A percentile compares a stretch with the other conserved stretches of the same genome.
These are phyloP conservation scores for Incumbomyces delicatus DNA, from an alignment of 2,329 filamentous ascomycete species.

Conservation along the genomic window DNA sequence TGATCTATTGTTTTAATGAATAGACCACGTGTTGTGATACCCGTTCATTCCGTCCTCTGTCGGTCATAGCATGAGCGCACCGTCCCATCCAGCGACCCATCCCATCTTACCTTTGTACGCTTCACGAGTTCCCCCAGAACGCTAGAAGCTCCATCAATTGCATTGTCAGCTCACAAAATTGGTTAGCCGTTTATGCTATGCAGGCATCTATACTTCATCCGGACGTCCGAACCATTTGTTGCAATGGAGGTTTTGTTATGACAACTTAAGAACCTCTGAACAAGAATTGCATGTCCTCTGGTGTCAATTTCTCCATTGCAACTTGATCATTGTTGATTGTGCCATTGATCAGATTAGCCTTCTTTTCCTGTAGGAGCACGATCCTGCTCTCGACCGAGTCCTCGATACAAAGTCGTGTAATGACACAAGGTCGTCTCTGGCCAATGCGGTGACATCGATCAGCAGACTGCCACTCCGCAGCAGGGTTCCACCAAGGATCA, in stretches of 20 bases:
- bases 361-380: conserved; percentile 95
- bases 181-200: no score
- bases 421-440: conserved; percentile 84
- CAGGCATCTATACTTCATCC: no score
- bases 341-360: conserved; percentile 93
- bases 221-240: no score
- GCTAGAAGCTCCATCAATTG: no score
- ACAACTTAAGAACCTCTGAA: conserved; percentile 57
- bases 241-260: background rate
- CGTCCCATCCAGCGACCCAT: no score
- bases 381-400: conserved; percentile 95
- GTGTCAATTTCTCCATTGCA: conserved; percentile 81
- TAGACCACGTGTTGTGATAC: no score
- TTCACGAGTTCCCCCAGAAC: no score
- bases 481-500: conserved; percentile 99
- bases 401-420: conserved; percentile 90
- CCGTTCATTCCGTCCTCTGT: no score
- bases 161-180: no score
- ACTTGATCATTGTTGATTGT: conserved; percentile 90
- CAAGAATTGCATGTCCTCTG: conserved; percentile 90
- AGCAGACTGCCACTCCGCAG: conserved; percentile 97
- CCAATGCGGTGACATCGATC: conserved; percentile 92
- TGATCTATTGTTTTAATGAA: no score
- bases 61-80: no score
- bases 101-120: no score